These are phyloP conservation scores for Protea cynaroides DNA, from an alignment of 164 flowering plant genomes.

Conservation along the genomic window DNA sequence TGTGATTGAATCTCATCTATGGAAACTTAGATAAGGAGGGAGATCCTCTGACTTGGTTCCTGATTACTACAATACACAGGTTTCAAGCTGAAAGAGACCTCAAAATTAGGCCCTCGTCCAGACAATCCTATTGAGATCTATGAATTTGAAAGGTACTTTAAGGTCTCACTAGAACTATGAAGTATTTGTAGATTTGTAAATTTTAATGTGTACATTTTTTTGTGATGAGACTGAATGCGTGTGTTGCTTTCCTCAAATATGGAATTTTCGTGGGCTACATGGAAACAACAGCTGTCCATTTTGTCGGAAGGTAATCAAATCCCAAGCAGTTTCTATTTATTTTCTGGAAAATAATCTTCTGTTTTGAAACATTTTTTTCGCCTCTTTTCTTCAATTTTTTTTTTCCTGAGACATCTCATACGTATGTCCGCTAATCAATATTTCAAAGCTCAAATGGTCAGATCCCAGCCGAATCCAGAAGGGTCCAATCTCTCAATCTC, in stretches of 20 bases:
- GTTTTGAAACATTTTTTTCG: background rate
- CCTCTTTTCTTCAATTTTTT: background rate
- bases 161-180: background rate
- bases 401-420: too few species aligned
- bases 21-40: background rate
- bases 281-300: slow-evolving; percentile 84
- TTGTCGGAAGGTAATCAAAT: slow-evolving; percentile 78
- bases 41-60: slow-evolving; percentile 3
- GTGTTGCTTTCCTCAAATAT: slow-evolving; percentile 22
- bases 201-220: background rate
- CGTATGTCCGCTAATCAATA: too few species aligned
- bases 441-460: too few species aligned
- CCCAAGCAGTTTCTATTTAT: background rate
- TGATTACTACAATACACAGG: slow-evolving; percentile 33
- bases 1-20: too few species aligned
- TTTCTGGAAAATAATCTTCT: background rate
- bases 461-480: too few species aligned
- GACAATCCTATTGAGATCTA: slow-evolving; percentile 94
- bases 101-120: slow-evolving; percentile 91
- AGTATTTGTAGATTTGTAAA: too few species aligned
- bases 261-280: slow-evolving; percentile 23
- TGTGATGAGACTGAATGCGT: slow-evolving; percentile 22
- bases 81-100: slow-evolving; percentile 65
- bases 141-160: slow-evolving; percentile 64
- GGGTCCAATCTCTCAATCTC: too few species aligned